Evolutionary conservation across 225 moss, liverwort and hornwort species (phyloP).

Genomic region (Ulota crispa): DNA sequence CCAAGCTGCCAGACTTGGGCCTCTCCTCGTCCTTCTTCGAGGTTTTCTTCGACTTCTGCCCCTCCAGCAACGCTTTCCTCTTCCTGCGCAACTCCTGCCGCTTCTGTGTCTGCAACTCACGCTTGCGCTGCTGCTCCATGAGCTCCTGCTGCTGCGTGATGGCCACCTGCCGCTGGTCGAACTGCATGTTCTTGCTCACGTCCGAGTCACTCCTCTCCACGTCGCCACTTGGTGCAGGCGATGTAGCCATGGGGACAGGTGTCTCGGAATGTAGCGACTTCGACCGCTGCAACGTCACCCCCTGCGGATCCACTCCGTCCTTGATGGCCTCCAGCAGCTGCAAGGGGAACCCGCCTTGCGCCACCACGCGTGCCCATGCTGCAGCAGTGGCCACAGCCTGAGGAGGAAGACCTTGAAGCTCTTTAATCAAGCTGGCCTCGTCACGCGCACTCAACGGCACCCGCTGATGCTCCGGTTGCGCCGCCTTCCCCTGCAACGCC

Average conservation of each 20-base stretch:
- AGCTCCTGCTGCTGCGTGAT: slow-evolving; percentile 59
- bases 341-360: slow-evolving; percentile 58
- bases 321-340: slow-evolving; percentile 68
- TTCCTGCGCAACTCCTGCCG: slow-evolving; percentile 80
- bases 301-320: slow-evolving; percentile 48
- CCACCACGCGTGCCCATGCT: slow-evolving; percentile 62
- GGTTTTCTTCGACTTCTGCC: slow-evolving; percentile 72
- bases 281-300: slow-evolving; percentile 33
- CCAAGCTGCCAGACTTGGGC: slow-evolving; percentile 35
- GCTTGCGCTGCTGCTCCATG: slow-evolving; percentile 64
- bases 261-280: slow-evolving; percentile 37
- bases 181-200: slow-evolving; percentile 45
- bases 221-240: slow-evolving; percentile 34
- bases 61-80: slow-evolving; percentile 72
- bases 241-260: slow-evolving; percentile 28
- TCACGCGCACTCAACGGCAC: slow-evolving; percentile 57
- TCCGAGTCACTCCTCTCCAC: slow-evolving; percentile 53
- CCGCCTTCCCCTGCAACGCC: slow-evolving; percentile 62
- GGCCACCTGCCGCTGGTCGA: slow-evolving; percentile 45
- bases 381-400: slow-evolving; percentile 60
- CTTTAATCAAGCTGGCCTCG: slow-evolving; percentile 64
- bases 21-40: slow-evolving; percentile 77
- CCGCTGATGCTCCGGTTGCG: slow-evolving; percentile 53
- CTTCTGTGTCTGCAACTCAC: slow-evolving; percentile 57
- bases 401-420: slow-evolving; percentile 61